phyloP scores from a whole-genome alignment of 805 yeast genomes.

The Yamadazyma kitorensis region DNA sequence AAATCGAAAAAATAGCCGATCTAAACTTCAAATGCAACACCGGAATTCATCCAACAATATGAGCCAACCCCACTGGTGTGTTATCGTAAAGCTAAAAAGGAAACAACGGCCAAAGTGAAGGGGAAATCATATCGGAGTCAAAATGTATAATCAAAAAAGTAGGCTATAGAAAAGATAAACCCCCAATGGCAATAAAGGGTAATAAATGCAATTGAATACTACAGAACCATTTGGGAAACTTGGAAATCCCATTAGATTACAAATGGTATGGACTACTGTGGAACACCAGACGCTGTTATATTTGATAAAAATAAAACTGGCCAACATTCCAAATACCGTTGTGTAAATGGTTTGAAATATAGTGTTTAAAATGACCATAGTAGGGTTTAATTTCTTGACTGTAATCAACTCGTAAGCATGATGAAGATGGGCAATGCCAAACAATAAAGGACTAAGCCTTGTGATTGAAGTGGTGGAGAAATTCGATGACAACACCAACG shows the following conservation, averaged over 20 bases:
- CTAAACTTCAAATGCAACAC: too few relatives aligned
- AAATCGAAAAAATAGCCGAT: too few relatives aligned
- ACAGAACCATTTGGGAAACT: slow-evolving; percentile 12
- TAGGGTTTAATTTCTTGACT: slow-evolving; percentile 1
- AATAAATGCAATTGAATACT: slow-evolving; percentile 10
- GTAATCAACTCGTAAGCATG: slow-evolving; percentile 54
- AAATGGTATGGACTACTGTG: slow-evolving; percentile 57
- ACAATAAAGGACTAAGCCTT: slow-evolving; percentile 55
- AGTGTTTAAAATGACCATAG: slow-evolving; percentile 14
- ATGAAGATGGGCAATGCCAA: slow-evolving; percentile 78
- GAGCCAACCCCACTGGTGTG: too few relatives aligned
- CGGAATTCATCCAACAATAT: too few relatives aligned
- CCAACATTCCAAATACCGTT: slow-evolving; percentile 65
- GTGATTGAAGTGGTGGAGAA: slow-evolving; percentile 17
- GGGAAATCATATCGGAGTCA: too few relatives aligned
- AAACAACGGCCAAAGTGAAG: too few relatives aligned
- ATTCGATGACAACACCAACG: slow-evolving; percentile 19
- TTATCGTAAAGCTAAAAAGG: too few relatives aligned
- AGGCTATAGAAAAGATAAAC: slow-evolving; percentile 4
- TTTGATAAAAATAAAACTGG: slow-evolving; percentile 53
- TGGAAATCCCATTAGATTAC: slow-evolving; percentile 75
- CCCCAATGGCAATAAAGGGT: slow-evolving; percentile 12
- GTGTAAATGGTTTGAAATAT: slow-evolving; percentile 63
- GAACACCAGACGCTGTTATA: slow-evolving; percentile 52
- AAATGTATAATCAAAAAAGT: too few relatives aligned